Conservation (phyloP, 495 filamentous ascomycete species). For the Penicillium odoratum region DNA sequence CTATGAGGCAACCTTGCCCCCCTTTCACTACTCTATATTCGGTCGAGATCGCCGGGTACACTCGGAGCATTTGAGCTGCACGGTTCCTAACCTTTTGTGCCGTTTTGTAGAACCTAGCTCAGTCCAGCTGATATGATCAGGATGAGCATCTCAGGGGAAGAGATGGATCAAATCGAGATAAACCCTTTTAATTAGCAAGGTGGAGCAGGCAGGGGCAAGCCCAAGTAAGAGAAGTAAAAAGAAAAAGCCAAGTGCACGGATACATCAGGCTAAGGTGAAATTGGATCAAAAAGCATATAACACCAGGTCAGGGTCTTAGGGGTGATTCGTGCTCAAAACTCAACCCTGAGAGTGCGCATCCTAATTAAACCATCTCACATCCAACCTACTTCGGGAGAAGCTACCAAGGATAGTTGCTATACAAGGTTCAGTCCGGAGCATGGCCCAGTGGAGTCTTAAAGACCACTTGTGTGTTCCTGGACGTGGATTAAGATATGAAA, state of each 20-base stretch:
- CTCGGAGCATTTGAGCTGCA: slow-evolving; percentile 4
- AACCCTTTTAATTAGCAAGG: background rate
- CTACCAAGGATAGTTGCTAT: slow-evolving; percentile 1
- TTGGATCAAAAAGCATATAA: background rate
- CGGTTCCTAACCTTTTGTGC: background rate
- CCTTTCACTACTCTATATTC: background rate
- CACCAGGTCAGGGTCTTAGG: background rate
- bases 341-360: slow-evolving; percentile 24
- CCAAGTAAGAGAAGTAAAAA: background rate
- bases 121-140: background rate
- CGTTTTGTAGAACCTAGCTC: slow-evolving; percentile 3
- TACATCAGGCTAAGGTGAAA: background rate
- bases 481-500: slow-evolving; percentile 15
- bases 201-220: background rate
- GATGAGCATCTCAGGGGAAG: background rate
- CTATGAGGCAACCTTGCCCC: background rate
- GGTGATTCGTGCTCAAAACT: background rate
- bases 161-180: background rate
- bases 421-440: slow-evolving; percentile 26
- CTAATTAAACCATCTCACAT: slow-evolving; percentile 19
- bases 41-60: slow-evolving; percentile 1
- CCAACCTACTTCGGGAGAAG: background rate
- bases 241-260: background rate
- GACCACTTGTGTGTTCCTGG: slow-evolving; percentile 21
- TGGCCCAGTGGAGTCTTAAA: slow-evolving; percentile 25